phyloP scores from a whole-genome alignment of 371 early-diverging fungal genomes.

The Parasitella parasitica region DNA sequence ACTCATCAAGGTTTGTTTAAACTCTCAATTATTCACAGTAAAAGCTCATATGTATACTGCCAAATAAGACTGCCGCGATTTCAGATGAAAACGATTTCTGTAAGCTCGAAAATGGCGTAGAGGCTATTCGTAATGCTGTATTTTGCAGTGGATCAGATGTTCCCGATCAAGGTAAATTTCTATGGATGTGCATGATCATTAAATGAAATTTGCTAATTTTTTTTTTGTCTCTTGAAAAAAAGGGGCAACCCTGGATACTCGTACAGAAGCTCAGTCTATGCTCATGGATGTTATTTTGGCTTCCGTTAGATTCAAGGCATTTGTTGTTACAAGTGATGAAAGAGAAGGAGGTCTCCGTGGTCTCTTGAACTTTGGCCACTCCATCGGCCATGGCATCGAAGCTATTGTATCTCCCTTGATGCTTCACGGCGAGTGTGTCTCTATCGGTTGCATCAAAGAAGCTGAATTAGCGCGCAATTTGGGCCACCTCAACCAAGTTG shows the following conservation, averaged over 20 bases:
- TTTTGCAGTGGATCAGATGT: slow-evolving; percentile 48
- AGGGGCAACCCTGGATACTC: slow-evolving; percentile 63
- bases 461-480: slow-evolving; percentile 90
- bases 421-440: slow-evolving; percentile 96
- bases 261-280: slow-evolving; percentile 64
- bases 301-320: slow-evolving; percentile 90
- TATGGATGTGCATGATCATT: neutral
- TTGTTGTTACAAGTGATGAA: slow-evolving; percentile 94
- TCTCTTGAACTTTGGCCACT: slow-evolving; percentile 96
- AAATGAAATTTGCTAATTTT: neutral
- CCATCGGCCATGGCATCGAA: slow-evolving; percentile 96
- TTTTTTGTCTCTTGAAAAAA: too few species aligned
- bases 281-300: slow-evolving; percentile 85
- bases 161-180: slow-evolving; percentile 52
- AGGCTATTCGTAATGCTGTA: slow-evolving; percentile 74
- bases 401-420: slow-evolving; percentile 87
- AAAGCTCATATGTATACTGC: too few species aligned
- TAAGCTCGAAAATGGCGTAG: slow-evolving; percentile 83
- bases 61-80: slow-evolving; percentile 95
- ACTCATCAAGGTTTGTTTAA: slow-evolving; percentile 75
- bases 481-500: slow-evolving; percentile 84
- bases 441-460: slow-evolving; percentile 94
- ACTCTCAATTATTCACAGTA: neutral
- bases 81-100: slow-evolving; percentile 87
- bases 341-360: slow-evolving; percentile 94